Evolutionary conservation across 306 rosid genomes (phyloP).

Genomic region (Ormosia emarginata): DNA sequence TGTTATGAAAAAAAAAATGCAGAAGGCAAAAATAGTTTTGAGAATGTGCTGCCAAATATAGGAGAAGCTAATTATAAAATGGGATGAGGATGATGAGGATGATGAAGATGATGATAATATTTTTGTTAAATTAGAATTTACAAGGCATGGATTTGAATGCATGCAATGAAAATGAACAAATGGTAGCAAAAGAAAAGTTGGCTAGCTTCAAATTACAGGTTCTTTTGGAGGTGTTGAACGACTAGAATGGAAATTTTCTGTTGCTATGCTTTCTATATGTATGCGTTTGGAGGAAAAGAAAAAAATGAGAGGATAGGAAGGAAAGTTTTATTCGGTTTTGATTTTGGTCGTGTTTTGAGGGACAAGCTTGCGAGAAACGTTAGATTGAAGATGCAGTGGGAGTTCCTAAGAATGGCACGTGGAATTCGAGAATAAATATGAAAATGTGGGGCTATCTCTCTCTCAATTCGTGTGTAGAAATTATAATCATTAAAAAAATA

Average conservation of each 20-base stretch:
- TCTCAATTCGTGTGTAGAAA: no score
- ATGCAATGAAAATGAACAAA: background rate
- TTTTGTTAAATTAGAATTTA: background rate
- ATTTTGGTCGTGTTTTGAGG: background rate
- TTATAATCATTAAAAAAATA: no score
- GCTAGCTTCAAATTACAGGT: background rate
- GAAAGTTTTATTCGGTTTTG: background rate
- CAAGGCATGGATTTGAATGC: no score
- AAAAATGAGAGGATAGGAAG: background rate
- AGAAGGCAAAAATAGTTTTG: constrained; percentile 6
- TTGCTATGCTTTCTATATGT: no score
- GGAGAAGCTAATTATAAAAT: background rate
- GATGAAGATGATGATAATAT: background rate
- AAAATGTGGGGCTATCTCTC: no score
- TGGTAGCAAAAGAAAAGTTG: no score
- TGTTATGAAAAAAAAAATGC: background rate
- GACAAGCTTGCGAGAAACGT: background rate
- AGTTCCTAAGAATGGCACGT: background rate
- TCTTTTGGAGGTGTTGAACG: background rate
- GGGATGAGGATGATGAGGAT: background rate
- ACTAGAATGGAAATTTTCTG: no score
- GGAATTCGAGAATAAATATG: background rate
- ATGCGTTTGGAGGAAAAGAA: background rate
- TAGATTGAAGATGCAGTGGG: background rate
- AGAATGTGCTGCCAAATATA: background rate